Conservation (phyloP, 805 yeast genomes). For the Yamadazyma takamatsuzukensis region DNA sequence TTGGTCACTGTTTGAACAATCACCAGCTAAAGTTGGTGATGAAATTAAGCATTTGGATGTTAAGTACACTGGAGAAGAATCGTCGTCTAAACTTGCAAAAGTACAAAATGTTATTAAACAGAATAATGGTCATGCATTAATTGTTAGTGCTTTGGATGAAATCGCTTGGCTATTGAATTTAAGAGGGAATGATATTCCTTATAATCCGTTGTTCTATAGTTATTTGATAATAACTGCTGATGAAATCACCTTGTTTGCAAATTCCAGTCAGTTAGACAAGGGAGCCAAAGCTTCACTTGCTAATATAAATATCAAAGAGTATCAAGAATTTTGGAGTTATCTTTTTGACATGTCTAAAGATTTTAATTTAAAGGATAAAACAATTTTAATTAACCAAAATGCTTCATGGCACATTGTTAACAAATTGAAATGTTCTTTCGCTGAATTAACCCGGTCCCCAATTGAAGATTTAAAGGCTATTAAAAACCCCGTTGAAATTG, state of each 20-base stretch:
- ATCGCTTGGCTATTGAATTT: constrained; percentile 52
- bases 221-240: constrained; percentile 29
- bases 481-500: constrained; percentile 47
- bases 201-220: constrained; percentile 51
- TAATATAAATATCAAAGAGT: constrained; percentile 33
- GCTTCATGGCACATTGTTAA: constrained; percentile 41
- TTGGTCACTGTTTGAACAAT: constrained; percentile 65
- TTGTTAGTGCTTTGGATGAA: constrained; percentile 48
- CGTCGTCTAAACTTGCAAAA: constrained; percentile 52
- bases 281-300: constrained; percentile 19
- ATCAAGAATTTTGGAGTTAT: constrained; percentile 44
- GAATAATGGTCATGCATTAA: constrained; percentile 29
- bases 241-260: constrained; percentile 39
- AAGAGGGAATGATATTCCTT: constrained; percentile 54
- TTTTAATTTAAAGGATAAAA: constrained; percentile 24
- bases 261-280: constrained; percentile 35
- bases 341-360: constrained; percentile 37
- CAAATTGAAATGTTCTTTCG: constrained; percentile 26
- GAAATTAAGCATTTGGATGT: constrained; percentile 49
- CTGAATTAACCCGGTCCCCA: constrained; percentile 30
- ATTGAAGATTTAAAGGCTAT: constrained; percentile 50
- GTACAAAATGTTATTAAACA: constrained; percentile 27
- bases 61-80: constrained; percentile 63
- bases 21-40: constrained; percentile 51
- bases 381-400: constrained; percentile 26